Evolutionary conservation across 2,329 filamentous ascomycete genomes (phyloP).

Genomic region (Lasiodiplodia theobromae): DNA sequence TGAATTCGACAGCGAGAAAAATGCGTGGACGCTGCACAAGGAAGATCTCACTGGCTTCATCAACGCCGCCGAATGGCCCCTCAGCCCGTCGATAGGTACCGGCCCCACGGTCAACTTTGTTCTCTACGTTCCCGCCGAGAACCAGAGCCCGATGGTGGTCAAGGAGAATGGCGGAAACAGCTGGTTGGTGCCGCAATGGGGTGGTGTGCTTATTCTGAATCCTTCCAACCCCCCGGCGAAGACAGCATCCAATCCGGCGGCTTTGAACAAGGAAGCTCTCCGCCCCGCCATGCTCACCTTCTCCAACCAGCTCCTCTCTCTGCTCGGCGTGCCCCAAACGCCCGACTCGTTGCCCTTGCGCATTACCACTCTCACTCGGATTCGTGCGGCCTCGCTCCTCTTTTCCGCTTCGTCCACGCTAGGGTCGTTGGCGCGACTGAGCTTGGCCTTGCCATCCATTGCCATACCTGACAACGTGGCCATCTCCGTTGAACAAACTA

Average conservation of each 20-base stretch:
- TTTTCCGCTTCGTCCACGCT: slow-evolving; percentile 91
- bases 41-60: slow-evolving; percentile 94
- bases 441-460: slow-evolving; percentile 83
- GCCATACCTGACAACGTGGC: slow-evolving; percentile 89
- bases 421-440: slow-evolving; percentile 88
- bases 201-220: slow-evolving; percentile 75
- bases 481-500: slow-evolving; percentile 80
- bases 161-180: slow-evolving; percentile 70
- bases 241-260: slow-evolving; percentile 45
- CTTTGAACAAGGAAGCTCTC: slow-evolving; percentile 71
- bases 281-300: slow-evolving; percentile 87
- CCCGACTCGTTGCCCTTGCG: slow-evolving; percentile 82
- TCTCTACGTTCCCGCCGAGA: slow-evolving; percentile 81
- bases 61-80: slow-evolving; percentile 96
- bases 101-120: slow-evolving; percentile 97
- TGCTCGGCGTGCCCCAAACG: slow-evolving; percentile 82
- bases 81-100: slow-evolving; percentile 90
- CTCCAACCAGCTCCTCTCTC: slow-evolving; percentile 84
- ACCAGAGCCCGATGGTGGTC: slow-evolving; percentile 66
- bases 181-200: slow-evolving; percentile 98
- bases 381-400: slow-evolving; percentile 83
- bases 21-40: slow-evolving; percentile 75
- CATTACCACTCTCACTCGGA: slow-evolving; percentile 82
- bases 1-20: slow-evolving; percentile 58
- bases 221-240: slow-evolving; percentile 41